Percentiles rank a stretch among this genome's conserved stretches.
These are phyloP conservation scores for Paspalum notatum DNA, from an alignment of 176 grass and related monocot species.

Conservation along the genomic window DNA sequence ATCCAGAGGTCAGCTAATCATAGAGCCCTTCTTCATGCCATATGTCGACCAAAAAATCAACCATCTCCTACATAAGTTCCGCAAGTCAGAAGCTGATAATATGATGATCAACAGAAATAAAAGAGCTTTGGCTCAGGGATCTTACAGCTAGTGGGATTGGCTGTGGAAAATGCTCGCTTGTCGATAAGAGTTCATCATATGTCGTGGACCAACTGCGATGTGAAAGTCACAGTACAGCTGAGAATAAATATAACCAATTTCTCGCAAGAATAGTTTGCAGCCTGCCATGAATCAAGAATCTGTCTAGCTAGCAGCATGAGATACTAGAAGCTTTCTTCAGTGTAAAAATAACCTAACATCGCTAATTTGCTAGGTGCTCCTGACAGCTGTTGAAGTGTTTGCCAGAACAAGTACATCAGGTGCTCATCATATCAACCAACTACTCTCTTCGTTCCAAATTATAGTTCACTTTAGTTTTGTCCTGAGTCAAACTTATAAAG, in stretches of 20 bases:
- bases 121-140: background rate
- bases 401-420: slow-evolving; percentile 8
- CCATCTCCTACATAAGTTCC: slow-evolving; percentile 67
- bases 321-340: background rate
- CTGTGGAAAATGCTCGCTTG: slow-evolving; percentile 60
- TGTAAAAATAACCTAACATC: background rate
- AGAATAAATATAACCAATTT: background rate
- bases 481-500: too few species aligned
- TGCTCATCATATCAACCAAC: slow-evolving; percentile 7
- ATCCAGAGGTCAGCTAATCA: slow-evolving; percentile 51
- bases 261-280: background rate
- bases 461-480: too few species aligned
- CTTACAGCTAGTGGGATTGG: slow-evolving; percentile 85
- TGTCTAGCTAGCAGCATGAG: background rate
- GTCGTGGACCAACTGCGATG: slow-evolving; percentile 71
- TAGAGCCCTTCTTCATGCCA: slow-evolving; percentile 84
- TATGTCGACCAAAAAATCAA: slow-evolving; percentile 89
- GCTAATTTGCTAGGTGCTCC: background rate
- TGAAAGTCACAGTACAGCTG: slow-evolving; percentile 2
- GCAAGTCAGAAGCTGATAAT: slow-evolving; percentile 9
- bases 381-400: background rate
- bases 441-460: too few species aligned
- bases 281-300: slow-evolving; percentile 7
- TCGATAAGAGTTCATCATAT: slow-evolving; percentile 81
- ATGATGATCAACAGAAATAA: background rate